Evolutionary conservation across 192 early-diverging fungal species (phyloP).

Genomic region (Coemansia sp.): DNA sequence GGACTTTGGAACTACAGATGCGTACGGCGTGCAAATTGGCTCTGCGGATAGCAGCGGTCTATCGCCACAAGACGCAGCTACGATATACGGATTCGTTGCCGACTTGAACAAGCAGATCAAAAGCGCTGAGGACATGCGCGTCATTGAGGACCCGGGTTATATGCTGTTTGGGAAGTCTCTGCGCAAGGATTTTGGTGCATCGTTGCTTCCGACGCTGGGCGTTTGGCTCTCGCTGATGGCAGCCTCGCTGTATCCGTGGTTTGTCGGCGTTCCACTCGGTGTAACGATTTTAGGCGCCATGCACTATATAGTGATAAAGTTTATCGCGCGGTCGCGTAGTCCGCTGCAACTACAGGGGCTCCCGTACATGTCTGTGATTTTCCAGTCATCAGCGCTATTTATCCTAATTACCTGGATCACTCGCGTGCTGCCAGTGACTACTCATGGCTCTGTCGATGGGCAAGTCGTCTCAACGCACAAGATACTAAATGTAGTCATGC

Average conservation of each 20-base stretch:
- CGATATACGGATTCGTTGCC: conserved; percentile 56
- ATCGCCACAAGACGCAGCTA: conserved; percentile 82
- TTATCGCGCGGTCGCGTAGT: conserved; percentile 55
- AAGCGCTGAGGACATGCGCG: conserved; percentile 20
- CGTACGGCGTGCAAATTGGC: conserved; percentile 4
- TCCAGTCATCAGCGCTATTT: conserved; percentile 83
- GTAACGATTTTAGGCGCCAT: conserved; percentile 55
- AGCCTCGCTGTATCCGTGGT: conserved; percentile 72
- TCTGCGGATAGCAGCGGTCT: conserved; percentile 57
- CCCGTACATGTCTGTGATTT: conserved; percentile 83
- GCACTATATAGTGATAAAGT: conserved; percentile 61
- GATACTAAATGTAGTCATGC: conserved; percentile 65
- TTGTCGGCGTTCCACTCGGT: conserved; percentile 67
- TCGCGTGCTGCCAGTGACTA: conserved; percentile 66
- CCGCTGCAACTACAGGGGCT: conserved; percentile 66
- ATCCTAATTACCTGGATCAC: conserved; percentile 65
- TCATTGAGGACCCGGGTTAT: conserved; percentile 19
- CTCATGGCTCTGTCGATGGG: conserved; percentile 28
- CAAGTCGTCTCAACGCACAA: conserved; percentile 23
- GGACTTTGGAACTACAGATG: conserved; percentile 37
- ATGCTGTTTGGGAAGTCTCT: conserved; percentile 24
- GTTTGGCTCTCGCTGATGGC: conserved; percentile 61
- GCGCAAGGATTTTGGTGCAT: conserved; percentile 65
- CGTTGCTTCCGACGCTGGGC: conserved; percentile 66
- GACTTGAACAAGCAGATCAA: conserved; percentile 37